Evolutionary conservation across 352 stramenopile species (phyloP).

Genomic region (Phytophthora hybrid): DNA sequence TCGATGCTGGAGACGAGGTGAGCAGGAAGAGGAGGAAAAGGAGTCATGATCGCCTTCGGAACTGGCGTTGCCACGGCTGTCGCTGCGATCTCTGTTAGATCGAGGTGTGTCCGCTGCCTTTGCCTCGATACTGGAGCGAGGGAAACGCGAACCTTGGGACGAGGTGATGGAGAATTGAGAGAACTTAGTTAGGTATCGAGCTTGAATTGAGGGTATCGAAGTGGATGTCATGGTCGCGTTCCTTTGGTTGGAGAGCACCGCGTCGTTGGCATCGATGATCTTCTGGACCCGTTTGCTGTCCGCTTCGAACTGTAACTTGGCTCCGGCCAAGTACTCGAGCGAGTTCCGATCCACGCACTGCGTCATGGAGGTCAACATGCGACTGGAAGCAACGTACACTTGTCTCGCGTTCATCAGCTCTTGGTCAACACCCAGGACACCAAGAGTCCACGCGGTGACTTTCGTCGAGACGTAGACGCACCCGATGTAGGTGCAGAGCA

Average conservation of each 20-base stretch:
- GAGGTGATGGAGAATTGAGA: no score
- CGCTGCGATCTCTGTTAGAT: no score
- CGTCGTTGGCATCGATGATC: slow-evolving; percentile 42
- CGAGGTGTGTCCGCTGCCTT: no score
- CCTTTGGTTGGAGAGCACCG: slow-evolving; percentile 21
- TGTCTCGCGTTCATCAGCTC: slow-evolving; percentile 42
- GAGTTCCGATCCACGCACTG: no score
- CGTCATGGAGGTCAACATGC: no score
- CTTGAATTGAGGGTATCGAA: background rate
- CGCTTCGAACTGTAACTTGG: slow-evolving; percentile 39
- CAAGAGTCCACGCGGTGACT: slow-evolving; percentile 45
- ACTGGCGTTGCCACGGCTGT: no score
- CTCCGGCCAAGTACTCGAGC: no score
- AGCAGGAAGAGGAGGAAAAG: slow-evolving; percentile 7
- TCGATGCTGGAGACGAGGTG: slow-evolving; percentile 34
- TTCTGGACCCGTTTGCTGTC: slow-evolving; percentile 36
- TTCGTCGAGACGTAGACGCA: slow-evolving; percentile 55
- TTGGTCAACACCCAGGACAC: slow-evolving; percentile 32
- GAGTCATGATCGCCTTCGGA: slow-evolving; percentile 6
- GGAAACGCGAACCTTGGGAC: no score
- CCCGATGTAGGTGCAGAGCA: slow-evolving; percentile 48
- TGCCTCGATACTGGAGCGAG: no score
- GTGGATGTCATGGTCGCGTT: slow-evolving; percentile 29
- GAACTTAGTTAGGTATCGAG: no score
- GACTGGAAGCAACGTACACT: slow-evolving; percentile 44